Evolutionary conservation across 345 rosid genomes (phyloP).

Genomic region (Pugionium dolabratum): DNA sequence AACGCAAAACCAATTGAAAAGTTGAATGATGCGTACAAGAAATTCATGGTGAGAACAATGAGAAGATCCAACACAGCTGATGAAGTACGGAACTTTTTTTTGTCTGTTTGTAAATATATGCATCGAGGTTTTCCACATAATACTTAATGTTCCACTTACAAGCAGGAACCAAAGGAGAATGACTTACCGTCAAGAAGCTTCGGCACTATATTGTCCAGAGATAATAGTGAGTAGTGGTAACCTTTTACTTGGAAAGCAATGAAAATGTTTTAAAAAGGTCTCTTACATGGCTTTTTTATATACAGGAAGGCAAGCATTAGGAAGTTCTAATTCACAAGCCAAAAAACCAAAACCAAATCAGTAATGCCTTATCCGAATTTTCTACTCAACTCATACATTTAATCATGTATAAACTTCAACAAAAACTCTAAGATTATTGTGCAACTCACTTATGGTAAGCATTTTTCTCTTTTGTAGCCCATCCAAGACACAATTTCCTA

Average conservation of each 20-base stretch:
- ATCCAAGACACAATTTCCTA: slow-evolving; percentile 51
- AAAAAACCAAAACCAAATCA: slow-evolving; percentile 55
- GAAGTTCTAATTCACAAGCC: slow-evolving; percentile 44
- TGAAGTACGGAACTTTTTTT: slow-evolving; percentile 47
- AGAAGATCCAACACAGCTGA: slow-evolving; percentile 48
- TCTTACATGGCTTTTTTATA: slow-evolving; percentile 6
- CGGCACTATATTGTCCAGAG: slow-evolving; percentile 70
- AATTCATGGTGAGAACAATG: slow-evolving; percentile 72
- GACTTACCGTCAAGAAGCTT: slow-evolving; percentile 63
- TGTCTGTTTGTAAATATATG: slow-evolving; percentile 8
- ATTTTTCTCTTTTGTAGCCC: slow-evolving; percentile 41
- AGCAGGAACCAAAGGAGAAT: slow-evolving; percentile 60
- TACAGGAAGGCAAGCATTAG: slow-evolving; percentile 53
- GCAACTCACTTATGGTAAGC: slow-evolving; percentile 7
- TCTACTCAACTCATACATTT: neutral
- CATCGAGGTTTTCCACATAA: neutral
- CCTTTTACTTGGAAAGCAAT: neutral
- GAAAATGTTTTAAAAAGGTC: neutral
- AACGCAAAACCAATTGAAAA: slow-evolving; percentile 74
- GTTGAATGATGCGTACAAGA: slow-evolving; percentile 74
- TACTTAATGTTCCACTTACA: slow-evolving; percentile 14
- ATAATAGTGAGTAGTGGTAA: slow-evolving; percentile 43
- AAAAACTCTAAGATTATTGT: slow-evolving; percentile 5
- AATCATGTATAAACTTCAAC: neutral
- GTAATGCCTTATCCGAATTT: slow-evolving; percentile 34